Percentiles rank a stretch among this genome's conserved stretches.
phyloP scores from a whole-genome alignment of 495 filamentous ascomycete genomes.

The Hypoxylon rickii region DNA sequence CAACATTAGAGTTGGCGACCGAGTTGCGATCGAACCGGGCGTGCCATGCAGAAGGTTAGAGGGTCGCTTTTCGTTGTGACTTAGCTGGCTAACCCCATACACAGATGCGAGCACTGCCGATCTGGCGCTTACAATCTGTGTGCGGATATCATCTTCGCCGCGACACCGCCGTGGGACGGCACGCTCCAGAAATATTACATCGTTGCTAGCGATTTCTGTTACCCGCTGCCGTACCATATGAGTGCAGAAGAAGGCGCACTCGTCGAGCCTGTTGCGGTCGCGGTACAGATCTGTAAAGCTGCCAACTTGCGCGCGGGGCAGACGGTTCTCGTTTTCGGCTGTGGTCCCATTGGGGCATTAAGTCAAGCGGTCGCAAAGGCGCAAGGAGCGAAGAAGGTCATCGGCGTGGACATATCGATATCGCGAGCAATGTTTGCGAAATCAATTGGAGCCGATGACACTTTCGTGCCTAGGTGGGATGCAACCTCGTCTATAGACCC shows the following conservation, averaged over 20 bases:
- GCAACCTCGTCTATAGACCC: conserved; percentile 2
- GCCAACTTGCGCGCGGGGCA: conserved; percentile 52
- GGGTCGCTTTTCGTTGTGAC: too few species aligned
- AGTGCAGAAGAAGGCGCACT: conserved; percentile 57
- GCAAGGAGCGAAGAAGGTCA: conserved; percentile 56
- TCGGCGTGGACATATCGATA: conserved; percentile 60
- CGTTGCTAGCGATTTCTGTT: conserved; percentile 60
- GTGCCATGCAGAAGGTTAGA: conserved; percentile 54
- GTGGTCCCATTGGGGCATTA: conserved; percentile 59
- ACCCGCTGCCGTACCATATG: conserved; percentile 53
- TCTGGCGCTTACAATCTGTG: conserved; percentile 59
- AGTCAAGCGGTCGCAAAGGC: conserved; percentile 59
- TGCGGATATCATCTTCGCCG: conserved; percentile 56
- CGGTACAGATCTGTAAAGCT: conserved; percentile 58
- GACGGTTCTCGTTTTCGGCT: conserved; percentile 59
- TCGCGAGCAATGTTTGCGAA: conserved; percentile 58
- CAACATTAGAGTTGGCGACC: conserved; percentile 66
- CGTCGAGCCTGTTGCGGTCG: conserved; percentile 60
- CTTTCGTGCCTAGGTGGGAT: conserved; percentile 42
- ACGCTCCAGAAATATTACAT: conserved; percentile 61
- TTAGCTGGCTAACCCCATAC: neutral
- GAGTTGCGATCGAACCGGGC: conserved; percentile 60
- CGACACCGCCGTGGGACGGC: conserved; percentile 59
- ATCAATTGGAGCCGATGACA: conserved; percentile 50
- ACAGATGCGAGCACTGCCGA: conserved; percentile 55